Evolutionary conservation across 176 grass and related monocot species (phyloP).

Genomic region (Rhipidocladum racemiflorum): DNA sequence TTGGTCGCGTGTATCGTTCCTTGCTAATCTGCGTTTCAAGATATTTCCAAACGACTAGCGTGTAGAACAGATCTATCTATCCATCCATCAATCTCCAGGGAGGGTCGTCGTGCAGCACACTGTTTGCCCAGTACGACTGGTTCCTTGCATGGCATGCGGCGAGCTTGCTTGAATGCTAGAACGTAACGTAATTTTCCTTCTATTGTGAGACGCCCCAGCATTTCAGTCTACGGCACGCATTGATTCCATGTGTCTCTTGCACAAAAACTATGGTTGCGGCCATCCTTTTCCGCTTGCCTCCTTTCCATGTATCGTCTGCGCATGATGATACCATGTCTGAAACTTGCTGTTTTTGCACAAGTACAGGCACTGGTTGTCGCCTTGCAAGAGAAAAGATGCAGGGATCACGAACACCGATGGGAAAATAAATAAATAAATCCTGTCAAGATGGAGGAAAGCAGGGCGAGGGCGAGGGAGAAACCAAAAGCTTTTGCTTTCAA

Average conservation of each 20-base stretch:
- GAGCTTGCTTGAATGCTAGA: background rate
- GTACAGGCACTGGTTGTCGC: background rate
- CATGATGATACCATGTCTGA: background rate
- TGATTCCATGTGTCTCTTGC: conserved; percentile 21
- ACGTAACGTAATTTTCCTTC: background rate
- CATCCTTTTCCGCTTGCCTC: background rate
- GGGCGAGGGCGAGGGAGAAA: background rate
- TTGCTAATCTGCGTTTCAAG: background rate
- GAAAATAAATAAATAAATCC: background rate
- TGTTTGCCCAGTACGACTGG: background rate
- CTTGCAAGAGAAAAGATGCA: background rate
- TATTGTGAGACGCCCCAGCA: background rate
- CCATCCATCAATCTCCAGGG: background rate
- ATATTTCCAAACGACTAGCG: background rate
- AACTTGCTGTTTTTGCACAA: conserved; percentile 22
- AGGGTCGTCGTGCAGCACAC: background rate
- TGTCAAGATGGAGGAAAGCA: background rate
- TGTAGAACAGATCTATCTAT: background rate
- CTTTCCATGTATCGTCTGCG: conserved; percentile 1
- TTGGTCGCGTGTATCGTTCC: background rate
- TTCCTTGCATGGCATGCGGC: background rate
- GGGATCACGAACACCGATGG: background rate
- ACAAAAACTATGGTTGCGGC: background rate
- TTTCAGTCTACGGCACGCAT: background rate
- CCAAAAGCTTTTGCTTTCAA: background rate